Percentiles rank a stretch among this genome's conserved stretches.
These are phyloP conservation scores for Ramaria sp. DNA, from an alignment of 768 basidiomycete species.

Conservation along the genomic window DNA sequence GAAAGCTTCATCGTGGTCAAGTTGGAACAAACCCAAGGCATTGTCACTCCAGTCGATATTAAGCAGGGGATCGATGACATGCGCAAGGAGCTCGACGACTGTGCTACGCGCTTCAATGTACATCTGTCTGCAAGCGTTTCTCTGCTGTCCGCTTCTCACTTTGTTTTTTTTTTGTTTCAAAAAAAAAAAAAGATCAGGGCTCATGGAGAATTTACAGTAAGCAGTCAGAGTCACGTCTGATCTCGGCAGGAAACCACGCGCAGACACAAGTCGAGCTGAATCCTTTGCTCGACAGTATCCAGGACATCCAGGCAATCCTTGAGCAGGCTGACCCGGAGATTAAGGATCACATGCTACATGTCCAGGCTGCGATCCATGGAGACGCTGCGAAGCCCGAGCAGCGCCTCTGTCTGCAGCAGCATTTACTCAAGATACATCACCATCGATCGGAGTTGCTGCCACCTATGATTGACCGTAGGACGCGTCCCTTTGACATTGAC, in stretches of 20 bases:
- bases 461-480: slow-evolving; percentile 32
- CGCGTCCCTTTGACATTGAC: background rate
- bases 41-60: slow-evolving; percentile 30
- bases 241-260: slow-evolving; percentile 21
- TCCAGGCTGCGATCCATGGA: slow-evolving; percentile 32
- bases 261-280: slow-evolving; percentile 27
- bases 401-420: slow-evolving; percentile 25
- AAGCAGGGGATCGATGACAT: slow-evolving; percentile 29
- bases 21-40: slow-evolving; percentile 24
- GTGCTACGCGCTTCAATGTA: slow-evolving; percentile 28
- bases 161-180: background rate
- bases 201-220: background rate
- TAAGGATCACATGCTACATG: slow-evolving; percentile 30
- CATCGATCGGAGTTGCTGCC: slow-evolving; percentile 27
- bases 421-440: slow-evolving; percentile 26
- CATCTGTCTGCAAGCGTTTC: slow-evolving; percentile 8
- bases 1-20: slow-evolving; percentile 27
- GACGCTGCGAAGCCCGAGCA: slow-evolving; percentile 22
- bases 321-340: slow-evolving; percentile 28
- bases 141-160: background rate
- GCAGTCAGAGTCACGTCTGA: background rate
- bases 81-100: slow-evolving; percentile 27
- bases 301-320: slow-evolving; percentile 26
- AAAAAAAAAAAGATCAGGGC: background rate
- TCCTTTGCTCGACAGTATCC: slow-evolving; percentile 21